Evolutionary conservation across 169 alveolate genomes (phyloP), one percentile per base, ranked within the genome.

Genomic region (Theileria orientalis): DNA sequence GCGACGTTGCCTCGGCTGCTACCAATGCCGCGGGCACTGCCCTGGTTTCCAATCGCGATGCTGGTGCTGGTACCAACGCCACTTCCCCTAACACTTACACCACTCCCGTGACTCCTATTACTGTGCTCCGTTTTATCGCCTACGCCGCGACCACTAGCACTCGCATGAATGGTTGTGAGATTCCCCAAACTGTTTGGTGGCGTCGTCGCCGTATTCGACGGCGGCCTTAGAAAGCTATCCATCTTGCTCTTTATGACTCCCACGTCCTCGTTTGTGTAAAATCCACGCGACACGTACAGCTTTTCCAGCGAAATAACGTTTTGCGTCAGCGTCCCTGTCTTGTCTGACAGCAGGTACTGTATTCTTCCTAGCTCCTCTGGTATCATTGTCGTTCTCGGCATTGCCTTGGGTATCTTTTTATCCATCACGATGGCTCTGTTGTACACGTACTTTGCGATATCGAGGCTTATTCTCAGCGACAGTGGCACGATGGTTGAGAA

Each of bases 251-350:
- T 59, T 19, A 59, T 59, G 6, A 35, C 25, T 9, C 25, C n/a
- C 11, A 35, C 52, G n/a, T 59, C 69, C 35, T 59, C 49, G 25
- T 40, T 59, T 1, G 69, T 40, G 69, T 59, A 59, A 33, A 19
- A 59, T 3, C 69, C 94, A 1, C 91, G 37, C 6, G 93, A 92
- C 6, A 87, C 76, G 77, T 91, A 93, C 33, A 91, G 79, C 33
- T 79, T 78, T 42, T 87, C 90, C 19, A 90, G 76, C n/a, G 92
- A 87, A 99, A 98, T 97, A 54, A 95, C 98, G 83, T 98, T 98
- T 82, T 96, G 94, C 21, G 99, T 98, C 64, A 98, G 85, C 11
- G 99, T 98, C 21, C 99, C 99, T 7, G 99, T 98, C 90, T 98
- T 98, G 76, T 98, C 99, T 5, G 98, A 87, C 52, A 98, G 87